Percentiles rank a stretch among this genome's conserved stretches.
phyloP scores from a whole-genome alignment of 345 rosid genomes.

The Salix brachista region DNA sequence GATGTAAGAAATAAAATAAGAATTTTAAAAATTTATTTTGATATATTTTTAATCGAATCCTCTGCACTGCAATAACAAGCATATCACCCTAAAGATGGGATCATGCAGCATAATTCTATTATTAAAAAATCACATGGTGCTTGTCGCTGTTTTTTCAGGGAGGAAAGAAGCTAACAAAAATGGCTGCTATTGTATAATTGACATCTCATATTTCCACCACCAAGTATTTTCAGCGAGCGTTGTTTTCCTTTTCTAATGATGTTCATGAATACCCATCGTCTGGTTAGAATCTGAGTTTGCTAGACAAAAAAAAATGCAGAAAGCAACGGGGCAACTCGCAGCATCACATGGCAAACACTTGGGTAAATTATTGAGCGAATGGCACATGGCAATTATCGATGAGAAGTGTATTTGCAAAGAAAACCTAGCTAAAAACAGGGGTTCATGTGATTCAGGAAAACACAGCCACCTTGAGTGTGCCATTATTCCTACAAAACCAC shows the following conservation, averaged over 20 bases:
- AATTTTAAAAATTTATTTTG: no score
- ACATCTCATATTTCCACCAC: background rate
- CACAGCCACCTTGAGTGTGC: background rate
- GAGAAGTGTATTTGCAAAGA: background rate
- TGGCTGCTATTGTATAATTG: background rate
- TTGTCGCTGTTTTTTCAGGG: background rate
- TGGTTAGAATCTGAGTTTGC: background rate
- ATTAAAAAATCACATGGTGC: background rate
- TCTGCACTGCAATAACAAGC: no score
- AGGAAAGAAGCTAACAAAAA: background rate
- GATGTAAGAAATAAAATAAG: no score
- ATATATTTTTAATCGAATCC: no score
- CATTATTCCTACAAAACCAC: background rate
- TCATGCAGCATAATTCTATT: no score
- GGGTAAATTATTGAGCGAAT: background rate
- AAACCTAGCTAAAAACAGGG: background rate
- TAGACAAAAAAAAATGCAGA: background rate
- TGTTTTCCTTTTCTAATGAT: background rate
- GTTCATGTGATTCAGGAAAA: background rate
- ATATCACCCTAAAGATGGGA: no score
- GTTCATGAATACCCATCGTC: background rate
- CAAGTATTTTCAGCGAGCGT: background rate
- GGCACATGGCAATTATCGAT: constrained; percentile 1
- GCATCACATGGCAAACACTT: constrained; percentile 7
- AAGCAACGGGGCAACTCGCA: constrained; percentile 14